Conservation (phyloP, 2,329 filamentous ascomycete species). For the Cephalotrichum gorgonifer region DNA sequence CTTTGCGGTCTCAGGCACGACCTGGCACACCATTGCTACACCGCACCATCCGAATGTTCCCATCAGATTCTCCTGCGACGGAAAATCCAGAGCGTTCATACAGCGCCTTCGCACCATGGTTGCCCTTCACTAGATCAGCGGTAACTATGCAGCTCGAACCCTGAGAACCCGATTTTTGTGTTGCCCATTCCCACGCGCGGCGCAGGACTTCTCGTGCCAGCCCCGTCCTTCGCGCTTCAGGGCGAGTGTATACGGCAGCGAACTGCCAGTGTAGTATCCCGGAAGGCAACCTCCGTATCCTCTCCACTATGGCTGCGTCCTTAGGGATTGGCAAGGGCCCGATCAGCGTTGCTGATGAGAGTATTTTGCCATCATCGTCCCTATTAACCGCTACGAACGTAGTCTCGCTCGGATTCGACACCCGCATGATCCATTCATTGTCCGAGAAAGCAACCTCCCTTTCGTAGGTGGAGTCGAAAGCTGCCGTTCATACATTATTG, state of each 20-base stretch:
- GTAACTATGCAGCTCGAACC: background rate
- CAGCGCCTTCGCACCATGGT: background rate
- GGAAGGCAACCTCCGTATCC: background rate
- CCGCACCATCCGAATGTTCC: background rate
- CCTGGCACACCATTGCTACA: background rate
- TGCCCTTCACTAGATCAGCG: background rate
- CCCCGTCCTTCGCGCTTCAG: background rate
- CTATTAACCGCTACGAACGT: background rate
- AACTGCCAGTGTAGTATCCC: background rate
- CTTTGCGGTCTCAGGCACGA: too few relatives aligned
- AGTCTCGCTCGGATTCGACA: background rate
- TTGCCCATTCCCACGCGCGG: background rate
- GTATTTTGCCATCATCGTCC: background rate
- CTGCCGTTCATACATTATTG: background rate
- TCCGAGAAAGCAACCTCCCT: background rate
- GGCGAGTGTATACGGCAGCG: background rate
- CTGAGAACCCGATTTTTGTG: background rate
- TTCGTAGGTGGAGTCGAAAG: background rate
- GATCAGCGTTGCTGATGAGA: background rate
- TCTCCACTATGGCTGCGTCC: background rate
- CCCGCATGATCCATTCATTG: background rate
- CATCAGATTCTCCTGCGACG: background rate
- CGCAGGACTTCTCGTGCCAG: background rate
- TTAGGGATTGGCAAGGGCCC: background rate
- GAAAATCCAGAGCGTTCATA: background rate